Conservation (phyloP, 768 basidiomycete genomes). For the Leccinum fibrillosum region DNA sequence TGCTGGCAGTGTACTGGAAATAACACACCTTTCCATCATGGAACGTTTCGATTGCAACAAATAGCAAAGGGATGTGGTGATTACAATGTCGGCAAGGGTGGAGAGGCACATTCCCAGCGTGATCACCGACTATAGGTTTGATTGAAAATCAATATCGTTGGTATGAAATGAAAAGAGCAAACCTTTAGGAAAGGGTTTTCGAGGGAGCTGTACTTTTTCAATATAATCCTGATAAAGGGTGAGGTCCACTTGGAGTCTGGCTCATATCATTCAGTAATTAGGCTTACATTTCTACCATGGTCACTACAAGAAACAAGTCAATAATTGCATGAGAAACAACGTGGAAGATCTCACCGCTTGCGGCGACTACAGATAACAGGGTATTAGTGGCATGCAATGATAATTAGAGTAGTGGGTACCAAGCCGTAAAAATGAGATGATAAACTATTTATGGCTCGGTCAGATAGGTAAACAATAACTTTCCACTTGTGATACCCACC, state of each 20-base stretch:
- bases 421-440: slow-evolving; percentile 16
- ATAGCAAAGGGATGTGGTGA: slow-evolving; percentile 40
- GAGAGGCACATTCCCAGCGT: slow-evolving; percentile 46
- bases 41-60: slow-evolving; percentile 39
- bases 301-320: slow-evolving; percentile 10
- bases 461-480: background rate
- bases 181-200: slow-evolving; percentile 8
- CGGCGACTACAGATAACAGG: slow-evolving; percentile 10
- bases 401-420: slow-evolving; percentile 4
- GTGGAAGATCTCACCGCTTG: slow-evolving; percentile 13
- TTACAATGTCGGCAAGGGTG: slow-evolving; percentile 43
- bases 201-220: slow-evolving; percentile 10
- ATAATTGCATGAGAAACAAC: background rate
- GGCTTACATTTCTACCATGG: slow-evolving; percentile 20
- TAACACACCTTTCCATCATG: slow-evolving; percentile 32
- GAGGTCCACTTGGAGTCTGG: background rate
- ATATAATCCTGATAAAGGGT: slow-evolving; percentile 10
- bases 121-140: slow-evolving; percentile 38
- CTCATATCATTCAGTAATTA: background rate
- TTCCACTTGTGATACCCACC: slow-evolving; percentile 5
- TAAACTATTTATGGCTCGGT: slow-evolving; percentile 6
- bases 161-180: background rate
- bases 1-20: background rate
- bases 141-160: background rate
- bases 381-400: background rate